Evolutionary conservation across 2,329 filamentous ascomycete species (phyloP).

Genomic region (Chalaropsis ovoidea): DNA sequence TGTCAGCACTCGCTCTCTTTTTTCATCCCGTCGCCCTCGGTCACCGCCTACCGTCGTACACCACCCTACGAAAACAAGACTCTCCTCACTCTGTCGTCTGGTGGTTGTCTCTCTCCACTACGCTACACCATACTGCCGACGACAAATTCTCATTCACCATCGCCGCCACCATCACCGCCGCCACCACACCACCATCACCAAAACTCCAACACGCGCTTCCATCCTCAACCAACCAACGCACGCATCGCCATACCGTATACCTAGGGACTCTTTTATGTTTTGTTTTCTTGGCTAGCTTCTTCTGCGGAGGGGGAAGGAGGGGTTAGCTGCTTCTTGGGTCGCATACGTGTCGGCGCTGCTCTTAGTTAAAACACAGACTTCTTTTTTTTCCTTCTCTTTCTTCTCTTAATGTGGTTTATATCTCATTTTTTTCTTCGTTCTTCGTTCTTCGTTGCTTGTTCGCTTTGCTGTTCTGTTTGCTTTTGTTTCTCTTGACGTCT

Average conservation of each 20-base stretch:
- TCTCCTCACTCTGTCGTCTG: neutral
- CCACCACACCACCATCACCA: neutral
- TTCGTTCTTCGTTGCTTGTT: slow-evolving; percentile 20
- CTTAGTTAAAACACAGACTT: slow-evolving; percentile 17
- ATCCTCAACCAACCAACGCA: slow-evolving; percentile 5
- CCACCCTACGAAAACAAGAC: neutral
- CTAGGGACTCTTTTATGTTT: slow-evolving; percentile 8
- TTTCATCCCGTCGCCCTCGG: neutral
- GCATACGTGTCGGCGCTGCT: slow-evolving; percentile 12
- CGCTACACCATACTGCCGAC: neutral
- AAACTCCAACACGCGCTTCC: neutral
- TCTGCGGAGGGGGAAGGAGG: slow-evolving; percentile 1
- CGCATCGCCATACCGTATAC: slow-evolving; percentile 13
- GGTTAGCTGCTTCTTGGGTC: neutral
- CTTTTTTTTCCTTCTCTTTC: slow-evolving; percentile 19
- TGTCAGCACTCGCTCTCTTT: slow-evolving; percentile 12
- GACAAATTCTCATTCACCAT: neutral
- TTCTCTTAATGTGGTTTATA: slow-evolving; percentile 23
- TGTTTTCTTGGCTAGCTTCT: slow-evolving; percentile 4
- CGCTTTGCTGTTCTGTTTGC: slow-evolving; percentile 4
- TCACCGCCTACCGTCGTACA: neutral
- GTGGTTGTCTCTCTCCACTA: neutral
- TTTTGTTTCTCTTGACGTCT: slow-evolving; percentile 10
- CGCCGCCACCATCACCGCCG: neutral
- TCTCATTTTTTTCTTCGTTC: slow-evolving; percentile 20